Percentiles rank a stretch among this genome's conserved stretches.
Conservation (phyloP, 495 filamentous ascomycete genomes). For the Filosporella fistucella region DNA sequence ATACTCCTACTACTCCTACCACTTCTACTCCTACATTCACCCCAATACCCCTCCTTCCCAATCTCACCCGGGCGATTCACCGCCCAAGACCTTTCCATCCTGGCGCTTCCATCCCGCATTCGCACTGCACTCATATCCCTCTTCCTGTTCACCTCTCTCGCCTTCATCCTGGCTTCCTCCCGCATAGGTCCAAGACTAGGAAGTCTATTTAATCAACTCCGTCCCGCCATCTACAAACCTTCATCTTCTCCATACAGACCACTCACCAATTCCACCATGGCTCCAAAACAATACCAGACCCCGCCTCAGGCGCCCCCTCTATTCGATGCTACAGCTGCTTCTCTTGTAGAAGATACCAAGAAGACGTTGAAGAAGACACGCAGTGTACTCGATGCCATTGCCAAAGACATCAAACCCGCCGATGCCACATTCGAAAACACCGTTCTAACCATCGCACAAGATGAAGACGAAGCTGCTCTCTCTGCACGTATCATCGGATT, state of each 20-base stretch:
- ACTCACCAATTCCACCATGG: conserved; percentile 60
- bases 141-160: conserved; percentile 55
- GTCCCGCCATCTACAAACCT: conserved; percentile 4
- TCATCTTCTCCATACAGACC: conserved; percentile 3
- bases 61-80: neutral
- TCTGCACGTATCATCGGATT: conserved; percentile 62
- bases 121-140: conserved; percentile 36
- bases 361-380: conserved; percentile 65
- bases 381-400: conserved; percentile 68
- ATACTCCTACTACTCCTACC: too few relatives aligned
- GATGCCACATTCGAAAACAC: conserved; percentile 64
- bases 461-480: conserved; percentile 61
- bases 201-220: conserved; percentile 48
- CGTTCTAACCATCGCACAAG: conserved; percentile 56
- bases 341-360: conserved; percentile 73
- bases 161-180: conserved; percentile 72
- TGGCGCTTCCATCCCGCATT: conserved; percentile 35
- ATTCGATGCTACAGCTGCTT: conserved; percentile 78
- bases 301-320: conserved; percentile 82
- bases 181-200: conserved; percentile 60
- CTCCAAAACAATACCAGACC: conserved; percentile 54
- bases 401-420: conserved; percentile 57
- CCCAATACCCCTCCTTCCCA: neutral
- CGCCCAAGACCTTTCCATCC: conserved; percentile 24
- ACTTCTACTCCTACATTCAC: neutral